A percentile compares a stretch with the other conserved stretches of the same genome.
phyloP scores from a whole-genome alignment of 176 grass and related monocot species.

The Lolium rigidum region DNA sequence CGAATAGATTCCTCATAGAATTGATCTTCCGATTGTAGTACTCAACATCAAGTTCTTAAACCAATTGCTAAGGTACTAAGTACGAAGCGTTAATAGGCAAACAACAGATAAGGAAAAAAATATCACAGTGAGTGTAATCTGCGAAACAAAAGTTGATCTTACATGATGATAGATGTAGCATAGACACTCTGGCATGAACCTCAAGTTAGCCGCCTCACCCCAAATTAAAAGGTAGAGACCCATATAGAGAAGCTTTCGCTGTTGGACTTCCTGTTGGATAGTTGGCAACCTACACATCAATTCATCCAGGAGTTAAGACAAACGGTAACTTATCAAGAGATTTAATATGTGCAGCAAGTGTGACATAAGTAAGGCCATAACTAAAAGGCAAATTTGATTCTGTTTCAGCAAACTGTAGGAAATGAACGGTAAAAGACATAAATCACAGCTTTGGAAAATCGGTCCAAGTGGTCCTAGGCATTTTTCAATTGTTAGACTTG shows the following conservation, averaged over 20 bases:
- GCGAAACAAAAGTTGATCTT: conserved; percentile 45
- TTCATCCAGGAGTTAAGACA: not conserved
- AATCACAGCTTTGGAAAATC: conserved; percentile 12
- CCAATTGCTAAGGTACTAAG: not conserved
- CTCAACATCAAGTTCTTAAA: conserved; percentile 18
- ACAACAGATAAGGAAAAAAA: too few species aligned
- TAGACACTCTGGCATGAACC: conserved; percentile 98
- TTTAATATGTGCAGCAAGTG: not conserved
- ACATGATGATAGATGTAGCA: conserved; percentile 99
- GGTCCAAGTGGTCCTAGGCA: not conserved
- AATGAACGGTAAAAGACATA: not conserved
- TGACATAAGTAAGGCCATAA: not conserved
- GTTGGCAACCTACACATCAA: conserved; percentile 79
- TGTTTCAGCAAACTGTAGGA: not conserved
- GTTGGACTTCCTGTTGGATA: conserved; percentile 99
- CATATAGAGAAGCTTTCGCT: conserved; percentile 98
- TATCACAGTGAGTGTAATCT: not conserved
- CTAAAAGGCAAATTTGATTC: not conserved
- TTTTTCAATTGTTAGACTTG: not conserved
- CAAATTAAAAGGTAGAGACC: conserved; percentile 93
- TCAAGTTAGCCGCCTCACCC: conserved; percentile 97
- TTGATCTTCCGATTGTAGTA: not conserved
- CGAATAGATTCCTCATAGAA: too few species aligned
- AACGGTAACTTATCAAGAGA: not conserved
- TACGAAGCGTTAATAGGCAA: not conserved